Conservation (phyloP, 2,329 filamentous ascomycete genomes). For the Penicillium frequentans region DNA sequence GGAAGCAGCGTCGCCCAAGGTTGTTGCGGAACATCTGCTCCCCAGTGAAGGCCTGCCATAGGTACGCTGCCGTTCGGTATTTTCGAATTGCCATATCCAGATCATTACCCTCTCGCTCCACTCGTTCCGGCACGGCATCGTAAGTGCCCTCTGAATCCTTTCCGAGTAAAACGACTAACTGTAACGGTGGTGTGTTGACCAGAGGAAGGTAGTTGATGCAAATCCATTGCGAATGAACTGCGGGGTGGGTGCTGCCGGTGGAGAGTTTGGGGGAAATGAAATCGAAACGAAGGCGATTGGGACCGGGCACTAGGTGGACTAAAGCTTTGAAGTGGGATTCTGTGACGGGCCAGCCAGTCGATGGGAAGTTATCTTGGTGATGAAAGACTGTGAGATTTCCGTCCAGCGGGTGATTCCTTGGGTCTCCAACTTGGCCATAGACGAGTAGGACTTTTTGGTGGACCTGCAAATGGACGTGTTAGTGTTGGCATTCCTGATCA, state of each 20-base stretch:
- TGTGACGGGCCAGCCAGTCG: constrained; percentile 81
- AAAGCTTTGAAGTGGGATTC: constrained; percentile 90
- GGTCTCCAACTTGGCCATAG: constrained; percentile 77
- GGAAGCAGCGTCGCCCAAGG: constrained; percentile 80
- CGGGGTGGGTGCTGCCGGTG: constrained; percentile 61
- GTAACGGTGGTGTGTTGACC: constrained; percentile 75
- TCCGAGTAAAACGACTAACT: constrained; percentile 82
- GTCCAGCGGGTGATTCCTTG: constrained; percentile 66
- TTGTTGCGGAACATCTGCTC: constrained; percentile 94
- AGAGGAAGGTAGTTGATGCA: constrained; percentile 84
- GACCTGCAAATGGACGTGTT: constrained; percentile 58
- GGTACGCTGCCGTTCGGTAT: constrained; percentile 90
- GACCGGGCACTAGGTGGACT: constrained; percentile 85
- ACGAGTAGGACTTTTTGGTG: constrained; percentile 88
- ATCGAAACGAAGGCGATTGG: constrained; percentile 84
- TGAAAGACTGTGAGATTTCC: constrained; percentile 78
- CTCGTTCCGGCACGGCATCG: constrained; percentile 74
- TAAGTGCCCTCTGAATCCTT: constrained; percentile 86
- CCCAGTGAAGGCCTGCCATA: constrained; percentile 96
- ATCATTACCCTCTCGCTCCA: constrained; percentile 77
- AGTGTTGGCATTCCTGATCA: background rate
- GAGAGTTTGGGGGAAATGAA: constrained; percentile 81
- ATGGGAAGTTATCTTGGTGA: constrained; percentile 80
- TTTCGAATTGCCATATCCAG: constrained; percentile 81
- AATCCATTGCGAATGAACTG: constrained; percentile 73